Evolutionary conservation across 768 basidiomycete species (phyloP).

Genomic region (Fibroporia radiculosa): DNA sequence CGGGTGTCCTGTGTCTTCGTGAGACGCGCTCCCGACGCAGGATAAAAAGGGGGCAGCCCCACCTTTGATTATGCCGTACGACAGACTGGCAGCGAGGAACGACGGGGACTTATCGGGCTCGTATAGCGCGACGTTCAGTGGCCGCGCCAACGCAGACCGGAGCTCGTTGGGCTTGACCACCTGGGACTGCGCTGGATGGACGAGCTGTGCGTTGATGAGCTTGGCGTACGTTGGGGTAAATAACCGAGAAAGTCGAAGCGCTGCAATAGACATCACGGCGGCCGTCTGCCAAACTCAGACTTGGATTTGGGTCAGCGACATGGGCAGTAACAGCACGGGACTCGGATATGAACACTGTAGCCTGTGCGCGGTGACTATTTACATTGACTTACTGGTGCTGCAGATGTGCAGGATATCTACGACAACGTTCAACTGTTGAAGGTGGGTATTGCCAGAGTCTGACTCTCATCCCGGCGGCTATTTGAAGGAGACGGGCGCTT

Average conservation of each 20-base stretch:
- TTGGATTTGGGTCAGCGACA: no score
- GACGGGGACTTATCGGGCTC: conserved; percentile 20
- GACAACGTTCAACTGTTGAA: no score
- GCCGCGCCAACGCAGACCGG: conserved; percentile 21
- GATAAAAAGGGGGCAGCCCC: not conserved
- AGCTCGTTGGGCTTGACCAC: conserved; percentile 29
- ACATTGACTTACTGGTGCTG: no score
- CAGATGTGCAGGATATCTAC: no score
- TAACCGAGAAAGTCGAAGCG: conserved; percentile 19
- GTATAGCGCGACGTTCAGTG: conserved; percentile 20
- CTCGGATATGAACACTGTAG: no score
- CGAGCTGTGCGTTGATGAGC: conserved; percentile 25
- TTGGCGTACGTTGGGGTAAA: conserved; percentile 21
- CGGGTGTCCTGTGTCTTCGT: conserved; percentile 17
- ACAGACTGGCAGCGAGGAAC: conserved; percentile 25
- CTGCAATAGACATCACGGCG: conserved; percentile 8
- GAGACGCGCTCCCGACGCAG: not conserved
- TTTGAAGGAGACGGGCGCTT: no score
- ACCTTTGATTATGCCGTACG: conserved; percentile 25
- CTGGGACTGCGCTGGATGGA: conserved; percentile 21
- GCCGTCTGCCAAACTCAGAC: no score
- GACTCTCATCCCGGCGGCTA: no score
- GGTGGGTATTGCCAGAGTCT: no score
- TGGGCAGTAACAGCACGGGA: no score
- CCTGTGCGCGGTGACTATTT: no score